Evolutionary conservation across 179 eudicot genomes (phyloP), one percentile per base, ranked within the genome.

Genomic region (Beta macrorhiza): DNA sequence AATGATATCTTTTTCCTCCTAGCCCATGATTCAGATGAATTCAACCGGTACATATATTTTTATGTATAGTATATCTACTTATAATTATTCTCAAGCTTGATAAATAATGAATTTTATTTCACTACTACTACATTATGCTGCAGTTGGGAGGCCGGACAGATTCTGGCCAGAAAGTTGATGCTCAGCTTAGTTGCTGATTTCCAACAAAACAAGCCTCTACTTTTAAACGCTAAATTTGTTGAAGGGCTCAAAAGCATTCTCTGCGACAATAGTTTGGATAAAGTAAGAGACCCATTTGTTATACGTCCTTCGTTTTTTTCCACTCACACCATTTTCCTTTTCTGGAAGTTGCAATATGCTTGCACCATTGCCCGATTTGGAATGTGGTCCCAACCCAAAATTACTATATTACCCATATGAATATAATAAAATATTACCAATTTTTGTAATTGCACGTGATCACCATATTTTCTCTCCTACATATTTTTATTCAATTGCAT

Each of bases 61-160:
- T 67, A 67, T 67, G n/a, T 67, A 67, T 67, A 32, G 49, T 67
- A 12, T 65, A 20, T 25, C 52, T 49, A 49, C 52, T 49, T 49
- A 10, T 49, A 49, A 49, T 49, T 49, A 49, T 49, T 5, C 6
- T 17, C 45, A 69, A n/a, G 49, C 19, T 15, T 71, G n/a, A 55
- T 14, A 67, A 13, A 29, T 61, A 37, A 20, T 53, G 69, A 47
- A 32, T 19, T 20, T 47, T 17, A 17, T 45, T 19, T 67, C 7
- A 14, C 9, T 67, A 12, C 47, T 25, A 13, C n/a, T 37, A 29
- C 49, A 37, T 37, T 37, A 67, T 67, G 72, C 74, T 79, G 78
- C 82, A 97, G 99, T 73, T 97, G 99, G 99, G 99, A 97, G 88
- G 92, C 99, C 22, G 98, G 99, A 56, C 99, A 97, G 83, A 78